Evolutionary conservation across 257 asterid species (phyloP).

Genomic region (Lantana camara): DNA sequence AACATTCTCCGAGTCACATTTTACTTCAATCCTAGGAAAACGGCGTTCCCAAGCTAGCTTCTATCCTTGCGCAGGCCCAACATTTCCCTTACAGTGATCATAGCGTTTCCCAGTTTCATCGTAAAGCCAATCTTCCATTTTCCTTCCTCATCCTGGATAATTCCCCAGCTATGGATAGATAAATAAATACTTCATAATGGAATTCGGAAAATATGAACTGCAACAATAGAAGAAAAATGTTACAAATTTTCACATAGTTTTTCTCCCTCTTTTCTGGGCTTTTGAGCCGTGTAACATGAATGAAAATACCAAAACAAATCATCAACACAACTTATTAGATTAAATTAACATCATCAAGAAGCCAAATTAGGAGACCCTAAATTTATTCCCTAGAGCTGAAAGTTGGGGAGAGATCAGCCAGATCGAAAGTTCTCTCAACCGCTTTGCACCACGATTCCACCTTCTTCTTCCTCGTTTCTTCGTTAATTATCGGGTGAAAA

Average conservation of each 20-base stretch:
- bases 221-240: not conserved
- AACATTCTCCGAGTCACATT: too few species aligned
- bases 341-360: not conserved
- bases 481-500: conserved; percentile 55
- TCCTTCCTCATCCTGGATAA: too few species aligned
- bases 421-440: conserved; percentile 69
- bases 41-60: too few species aligned
- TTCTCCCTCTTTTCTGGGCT: not conserved
- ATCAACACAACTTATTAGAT: not conserved
- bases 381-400: not conserved
- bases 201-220: not conserved
- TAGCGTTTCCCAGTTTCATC: too few species aligned
- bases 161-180: too few species aligned
- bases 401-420: conserved; percentile 71
- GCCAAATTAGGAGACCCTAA: not conserved
- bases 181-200: not conserved
- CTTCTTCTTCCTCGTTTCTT: conserved; percentile 70
- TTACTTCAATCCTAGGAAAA: too few species aligned
- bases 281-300: not conserved
- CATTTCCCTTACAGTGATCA: too few species aligned
- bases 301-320: not conserved
- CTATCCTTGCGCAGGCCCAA: too few species aligned
- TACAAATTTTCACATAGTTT: not conserved
- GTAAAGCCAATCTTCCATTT: too few species aligned
- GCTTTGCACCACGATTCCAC: conserved; percentile 94